Evolutionary conservation across 2,329 filamentous ascomycete genomes (phyloP).

Genomic region (Thelonectria olida): DNA sequence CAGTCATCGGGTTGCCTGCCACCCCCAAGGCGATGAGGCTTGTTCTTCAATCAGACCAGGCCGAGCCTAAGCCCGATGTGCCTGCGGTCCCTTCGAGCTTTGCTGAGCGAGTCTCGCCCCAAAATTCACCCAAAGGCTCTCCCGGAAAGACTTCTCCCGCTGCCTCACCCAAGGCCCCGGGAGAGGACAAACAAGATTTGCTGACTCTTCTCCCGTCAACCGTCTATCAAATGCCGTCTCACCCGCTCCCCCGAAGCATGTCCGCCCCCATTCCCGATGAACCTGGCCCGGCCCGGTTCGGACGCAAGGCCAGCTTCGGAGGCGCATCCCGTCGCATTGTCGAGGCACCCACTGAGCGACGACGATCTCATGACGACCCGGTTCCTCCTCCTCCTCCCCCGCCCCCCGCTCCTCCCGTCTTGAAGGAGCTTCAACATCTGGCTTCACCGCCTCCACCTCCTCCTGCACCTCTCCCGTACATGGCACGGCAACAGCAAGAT

Average conservation of each 20-base stretch:
- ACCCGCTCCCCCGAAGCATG: constrained; percentile 67
- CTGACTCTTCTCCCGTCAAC: constrained; percentile 66
- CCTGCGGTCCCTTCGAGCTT: constrained; percentile 62
- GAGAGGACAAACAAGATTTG: constrained; percentile 41
- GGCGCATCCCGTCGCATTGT: constrained; percentile 58
- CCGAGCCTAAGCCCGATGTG: constrained; percentile 60
- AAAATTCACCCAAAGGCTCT: constrained; percentile 48
- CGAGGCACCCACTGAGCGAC: constrained; percentile 50
- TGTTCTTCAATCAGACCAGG: constrained; percentile 69
- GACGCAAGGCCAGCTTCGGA: constrained; percentile 48
- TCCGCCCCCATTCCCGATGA: constrained; percentile 63
- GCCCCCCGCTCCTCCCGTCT: constrained; percentile 61
- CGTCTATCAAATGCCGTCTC: constrained; percentile 65
- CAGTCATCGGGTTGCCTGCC: constrained; percentile 81
- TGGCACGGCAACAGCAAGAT: constrained; percentile 49
- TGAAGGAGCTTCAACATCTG: constrained; percentile 71
- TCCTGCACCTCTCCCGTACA: constrained; percentile 64
- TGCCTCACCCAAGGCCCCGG: constrained; percentile 36
- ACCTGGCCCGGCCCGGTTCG: constrained; percentile 40
- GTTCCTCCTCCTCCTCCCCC: constrained; percentile 61
- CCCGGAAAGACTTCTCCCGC: constrained; percentile 26
- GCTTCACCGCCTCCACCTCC: constrained; percentile 69
- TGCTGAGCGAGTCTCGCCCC: constrained; percentile 52
- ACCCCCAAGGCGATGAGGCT: constrained; percentile 93
- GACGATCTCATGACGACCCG: constrained; percentile 60